Evolutionary conservation across 2,329 filamentous ascomycete genomes (phyloP).

Genomic region (Penicillium sp.): DNA sequence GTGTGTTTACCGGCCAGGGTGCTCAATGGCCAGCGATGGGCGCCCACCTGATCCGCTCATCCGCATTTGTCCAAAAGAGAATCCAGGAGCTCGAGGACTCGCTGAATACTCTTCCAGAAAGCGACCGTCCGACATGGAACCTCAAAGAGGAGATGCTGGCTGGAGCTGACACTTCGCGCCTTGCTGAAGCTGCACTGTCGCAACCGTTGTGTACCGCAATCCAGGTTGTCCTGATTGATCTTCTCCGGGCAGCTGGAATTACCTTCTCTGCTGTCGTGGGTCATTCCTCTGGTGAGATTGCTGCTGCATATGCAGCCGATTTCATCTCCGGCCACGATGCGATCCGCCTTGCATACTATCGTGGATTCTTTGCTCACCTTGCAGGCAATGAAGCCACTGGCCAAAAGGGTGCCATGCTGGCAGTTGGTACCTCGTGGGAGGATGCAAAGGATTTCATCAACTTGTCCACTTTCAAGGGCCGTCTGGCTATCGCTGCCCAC

Average conservation of each 20-base stretch:
- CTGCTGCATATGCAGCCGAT: conserved; percentile 19
- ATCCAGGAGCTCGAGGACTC: too few species aligned
- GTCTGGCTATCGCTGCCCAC: conserved; percentile 35
- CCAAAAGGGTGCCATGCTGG: conserved; percentile 25
- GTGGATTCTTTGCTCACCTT: too few species aligned
- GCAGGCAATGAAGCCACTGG: neutral
- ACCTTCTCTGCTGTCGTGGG: conserved; percentile 14
- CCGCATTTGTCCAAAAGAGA: too few species aligned
- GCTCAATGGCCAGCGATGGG: too few species aligned
- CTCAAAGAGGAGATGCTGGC: too few species aligned
- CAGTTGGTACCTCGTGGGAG: conserved; percentile 17
- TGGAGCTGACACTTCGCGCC: too few species aligned
- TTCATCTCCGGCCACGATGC: conserved; percentile 14
- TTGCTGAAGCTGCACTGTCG: too few species aligned
- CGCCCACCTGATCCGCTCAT: too few species aligned
- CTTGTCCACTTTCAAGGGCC: conserved; percentile 4
- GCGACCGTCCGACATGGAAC: too few species aligned
- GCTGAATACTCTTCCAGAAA: too few species aligned
- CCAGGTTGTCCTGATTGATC: conserved; percentile 3
- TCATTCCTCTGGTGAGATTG: conserved; percentile 25
- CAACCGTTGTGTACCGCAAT: too few species aligned
- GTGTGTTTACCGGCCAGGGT: too few species aligned
- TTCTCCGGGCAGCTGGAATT: conserved; percentile 13
- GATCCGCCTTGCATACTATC: conserved; percentile 12
- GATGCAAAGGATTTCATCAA: conserved; percentile 11